Base-by-base conservation (phyloP, 306 rosid genomes). In the Argentina anserina region DNA sequence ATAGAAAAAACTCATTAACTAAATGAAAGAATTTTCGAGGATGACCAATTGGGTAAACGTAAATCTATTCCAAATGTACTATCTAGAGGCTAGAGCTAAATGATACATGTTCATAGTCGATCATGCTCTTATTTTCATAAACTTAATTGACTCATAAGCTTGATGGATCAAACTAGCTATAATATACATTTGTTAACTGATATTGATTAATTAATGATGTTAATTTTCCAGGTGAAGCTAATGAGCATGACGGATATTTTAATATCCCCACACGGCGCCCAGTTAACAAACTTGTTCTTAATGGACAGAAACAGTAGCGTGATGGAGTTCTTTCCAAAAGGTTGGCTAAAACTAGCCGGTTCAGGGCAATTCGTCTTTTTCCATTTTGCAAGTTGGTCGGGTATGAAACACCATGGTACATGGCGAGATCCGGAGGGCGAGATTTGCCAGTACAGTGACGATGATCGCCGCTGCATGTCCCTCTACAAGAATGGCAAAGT, bases 301-400 rank as follows among this genome's bases (percentile, higher is more conserved):
- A 86, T 87, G 91, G 81, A 90, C 61, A 76, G 85, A 76, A 90
- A 90, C 81, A 84, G 96, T 64, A 86, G 91, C 49, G 89, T 90
- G 1, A 84, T 87, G n/a, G n/a, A n/a, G n/a, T n/a, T n/a, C n/a
- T n/a, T n/a, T 6, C 90, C 96, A 39, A 84, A 81, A 75, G 93
- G 90, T 0, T 86, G 96, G 96, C 78, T 86, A 0, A 76, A 86
- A 43, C 88, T 86, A 1, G 96, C 90, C 1, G 90, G 96, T 3
- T 84, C 86, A 20, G 96, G 96, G 14, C 96, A 90, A 17, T 84
- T 58, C 58, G 92, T 90, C 9, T 66, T 2, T 79, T 90, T 63
- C 5, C 87, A 88, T 89, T 42, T 87, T 0, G 89, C 92, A 0
- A 86, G 88, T 80, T 87, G 96, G 92, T 84, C 92, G 0, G 92